Evolutionary conservation across 192 early-diverging fungal species (phyloP).

Genomic region (Allomyces arbusculus): DNA sequence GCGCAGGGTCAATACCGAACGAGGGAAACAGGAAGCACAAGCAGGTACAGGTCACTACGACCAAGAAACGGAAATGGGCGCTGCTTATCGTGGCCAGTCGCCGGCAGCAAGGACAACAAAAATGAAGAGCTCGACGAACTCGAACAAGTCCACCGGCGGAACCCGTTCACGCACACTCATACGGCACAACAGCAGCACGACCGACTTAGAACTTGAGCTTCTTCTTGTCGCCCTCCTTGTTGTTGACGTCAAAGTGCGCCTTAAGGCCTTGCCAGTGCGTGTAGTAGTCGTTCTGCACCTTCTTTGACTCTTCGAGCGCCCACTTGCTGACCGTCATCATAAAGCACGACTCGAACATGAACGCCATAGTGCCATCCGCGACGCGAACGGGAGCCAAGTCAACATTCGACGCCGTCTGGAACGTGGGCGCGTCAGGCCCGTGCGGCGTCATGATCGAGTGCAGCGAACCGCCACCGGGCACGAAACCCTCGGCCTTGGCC

Average conservation of each 20-base stretch:
- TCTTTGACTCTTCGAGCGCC: constrained; percentile 51
- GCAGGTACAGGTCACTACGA: too few species aligned
- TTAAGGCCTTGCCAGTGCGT: constrained; percentile 58
- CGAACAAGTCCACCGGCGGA: too few species aligned
- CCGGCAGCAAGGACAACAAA: too few species aligned
- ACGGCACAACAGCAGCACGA: too few species aligned
- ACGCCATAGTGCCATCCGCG: constrained; percentile 65
- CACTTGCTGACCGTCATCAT: constrained; percentile 60
- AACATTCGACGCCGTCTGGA: constrained; percentile 45
- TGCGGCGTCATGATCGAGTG: constrained; percentile 78
- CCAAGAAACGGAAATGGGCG: too few species aligned
- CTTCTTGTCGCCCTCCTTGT: background rate
- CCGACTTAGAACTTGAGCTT: background rate
- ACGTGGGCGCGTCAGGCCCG: constrained; percentile 69
- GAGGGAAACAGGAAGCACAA: too few species aligned
- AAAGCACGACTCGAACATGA: constrained; percentile 85
- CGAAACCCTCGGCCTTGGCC: constrained; percentile 75
- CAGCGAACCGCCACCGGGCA: constrained; percentile 75
- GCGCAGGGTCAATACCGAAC: too few species aligned
- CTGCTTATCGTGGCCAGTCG: too few species aligned
- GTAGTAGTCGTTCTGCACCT: constrained; percentile 68
- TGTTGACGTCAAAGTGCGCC: constrained; percentile 15
- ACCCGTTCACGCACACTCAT: too few species aligned
- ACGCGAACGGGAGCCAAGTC: constrained; percentile 58
- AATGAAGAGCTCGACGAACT: too few species aligned